phyloP scores from a whole-genome alignment of 2,329 filamentous ascomycete species.

The Colletotrichum horii region DNA sequence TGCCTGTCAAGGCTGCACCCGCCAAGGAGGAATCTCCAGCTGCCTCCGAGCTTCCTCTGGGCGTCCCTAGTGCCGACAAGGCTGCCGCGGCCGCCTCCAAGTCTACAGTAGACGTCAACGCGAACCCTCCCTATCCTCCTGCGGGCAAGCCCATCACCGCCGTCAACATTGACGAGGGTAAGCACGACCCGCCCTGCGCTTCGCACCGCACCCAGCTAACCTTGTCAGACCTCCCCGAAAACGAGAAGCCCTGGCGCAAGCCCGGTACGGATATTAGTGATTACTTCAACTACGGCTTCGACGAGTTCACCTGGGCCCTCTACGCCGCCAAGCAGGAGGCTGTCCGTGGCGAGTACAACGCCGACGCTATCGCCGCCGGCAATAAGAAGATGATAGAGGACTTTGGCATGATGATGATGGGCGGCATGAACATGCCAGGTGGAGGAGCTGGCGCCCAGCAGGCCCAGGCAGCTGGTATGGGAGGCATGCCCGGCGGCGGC shows the following conservation, averaged over 20 bases:
- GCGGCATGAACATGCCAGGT: slow-evolving; percentile 51
- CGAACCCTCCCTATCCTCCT: slow-evolving; percentile 77
- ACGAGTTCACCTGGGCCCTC: slow-evolving; percentile 96
- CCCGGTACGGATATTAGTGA: slow-evolving; percentile 94
- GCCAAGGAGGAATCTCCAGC: slow-evolving; percentile 49
- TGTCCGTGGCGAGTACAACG: slow-evolving; percentile 76
- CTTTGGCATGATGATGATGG: slow-evolving; percentile 73
- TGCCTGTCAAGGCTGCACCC: slow-evolving; percentile 48
- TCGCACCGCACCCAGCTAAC: neutral
- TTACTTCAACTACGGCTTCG: slow-evolving; percentile 99
- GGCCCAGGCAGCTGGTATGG: slow-evolving; percentile 41
- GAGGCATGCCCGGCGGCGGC: slow-evolving; percentile 53
- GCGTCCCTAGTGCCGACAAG: slow-evolving; percentile 51
- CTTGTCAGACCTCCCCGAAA: slow-evolving; percentile 67
- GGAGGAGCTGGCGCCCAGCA: slow-evolving; percentile 34
- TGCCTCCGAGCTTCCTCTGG: slow-evolving; percentile 29
- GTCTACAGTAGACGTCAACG: slow-evolving; percentile 85
- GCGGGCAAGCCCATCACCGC: slow-evolving; percentile 83
- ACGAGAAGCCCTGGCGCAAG: slow-evolving; percentile 93
- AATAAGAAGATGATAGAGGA: slow-evolving; percentile 83
- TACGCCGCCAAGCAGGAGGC: slow-evolving; percentile 90
- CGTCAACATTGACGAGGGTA: slow-evolving; percentile 74
- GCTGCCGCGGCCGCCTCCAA: slow-evolving; percentile 73
- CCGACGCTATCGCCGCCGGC: slow-evolving; percentile 65
- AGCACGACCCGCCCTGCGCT: neutral